Evolutionary conservation across 2,329 filamentous ascomycete genomes (phyloP).

Genomic region (Eutypa lata): DNA sequence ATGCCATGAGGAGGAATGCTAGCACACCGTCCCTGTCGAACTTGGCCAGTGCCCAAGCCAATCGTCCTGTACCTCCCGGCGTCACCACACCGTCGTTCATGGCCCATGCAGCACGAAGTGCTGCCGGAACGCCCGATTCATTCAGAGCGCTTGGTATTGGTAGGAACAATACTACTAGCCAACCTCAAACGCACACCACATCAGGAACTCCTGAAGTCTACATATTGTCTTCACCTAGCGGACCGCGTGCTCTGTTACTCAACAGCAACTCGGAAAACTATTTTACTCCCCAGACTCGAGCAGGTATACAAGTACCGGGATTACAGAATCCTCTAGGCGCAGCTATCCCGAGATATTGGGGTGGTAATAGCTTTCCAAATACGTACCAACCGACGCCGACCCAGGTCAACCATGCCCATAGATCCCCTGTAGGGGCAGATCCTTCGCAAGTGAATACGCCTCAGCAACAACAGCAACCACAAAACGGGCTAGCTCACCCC

Average conservation of each 20-base stretch:
- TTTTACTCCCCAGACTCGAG: constrained; percentile 40
- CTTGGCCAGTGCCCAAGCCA: constrained; percentile 28
- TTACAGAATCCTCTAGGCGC: constrained; percentile 9
- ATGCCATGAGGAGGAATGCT: constrained; percentile 50
- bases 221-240: constrained; percentile 57
- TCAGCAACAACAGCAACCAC: constrained; percentile 24
- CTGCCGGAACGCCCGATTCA: constrained; percentile 46
- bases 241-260: constrained; percentile 56
- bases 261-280: constrained; percentile 50
- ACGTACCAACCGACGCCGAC: constrained; percentile 12
- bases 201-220: constrained; percentile 50
- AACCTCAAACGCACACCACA: constrained; percentile 14
- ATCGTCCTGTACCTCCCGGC: constrained; percentile 38
- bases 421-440: constrained; percentile 4
- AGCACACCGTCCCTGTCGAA: constrained; percentile 42
- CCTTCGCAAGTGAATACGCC: constrained; percentile 16
- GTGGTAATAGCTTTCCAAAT: neutral
- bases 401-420: constrained; percentile 11
- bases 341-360: neutral
- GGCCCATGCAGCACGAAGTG: constrained; percentile 40
- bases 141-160: constrained; percentile 30
- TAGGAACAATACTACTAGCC: constrained; percentile 21
- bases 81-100: constrained; percentile 38
- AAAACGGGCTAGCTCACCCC: constrained; percentile 23
- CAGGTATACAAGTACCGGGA: constrained; percentile 8